These are phyloP conservation scores for Picea sitchensis DNA, from an alignment of 75 land plant species.

Conservation along the genomic window DNA sequence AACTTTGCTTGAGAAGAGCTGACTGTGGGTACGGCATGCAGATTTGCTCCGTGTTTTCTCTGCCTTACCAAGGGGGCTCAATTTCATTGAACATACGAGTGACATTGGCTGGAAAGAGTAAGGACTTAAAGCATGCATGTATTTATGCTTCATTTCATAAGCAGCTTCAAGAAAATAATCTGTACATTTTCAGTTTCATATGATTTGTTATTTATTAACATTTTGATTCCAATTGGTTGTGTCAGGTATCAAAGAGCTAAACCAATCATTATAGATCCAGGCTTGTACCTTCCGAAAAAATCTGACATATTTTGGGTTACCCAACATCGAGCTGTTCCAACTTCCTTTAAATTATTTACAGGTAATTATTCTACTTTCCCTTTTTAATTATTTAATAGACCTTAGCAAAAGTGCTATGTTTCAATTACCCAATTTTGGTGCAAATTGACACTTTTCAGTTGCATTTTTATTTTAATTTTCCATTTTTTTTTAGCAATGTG, in stretches of 20 bases:
- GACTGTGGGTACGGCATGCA: constrained; percentile 16
- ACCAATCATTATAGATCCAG: constrained; percentile 64
- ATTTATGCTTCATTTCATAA: not conserved
- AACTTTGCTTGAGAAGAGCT: not conserved
- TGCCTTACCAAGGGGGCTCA: constrained; percentile 63
- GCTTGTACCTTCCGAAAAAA: constrained; percentile 38
- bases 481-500: not conserved
- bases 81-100: constrained; percentile 76
- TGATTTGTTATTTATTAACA: not conserved
- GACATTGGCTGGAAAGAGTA: constrained; percentile 78
- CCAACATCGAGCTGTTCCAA: constrained; percentile 38
- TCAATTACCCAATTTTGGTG: not conserved
- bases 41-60: constrained; percentile 71
- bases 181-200: not conserved
- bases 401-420: too few species aligned
- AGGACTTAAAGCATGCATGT: constrained; percentile 11
- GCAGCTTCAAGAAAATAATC: not conserved
- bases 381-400: not conserved
- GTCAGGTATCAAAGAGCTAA: constrained; percentile 38
- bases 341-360: constrained; percentile 52
- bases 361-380: constrained; percentile 16
- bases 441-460: not conserved
- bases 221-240: not conserved
- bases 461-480: not conserved
- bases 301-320: constrained; percentile 43